phyloP scores from a whole-genome alignment of 176 grass and related monocot species.

The Oryza australiensis region DNA sequence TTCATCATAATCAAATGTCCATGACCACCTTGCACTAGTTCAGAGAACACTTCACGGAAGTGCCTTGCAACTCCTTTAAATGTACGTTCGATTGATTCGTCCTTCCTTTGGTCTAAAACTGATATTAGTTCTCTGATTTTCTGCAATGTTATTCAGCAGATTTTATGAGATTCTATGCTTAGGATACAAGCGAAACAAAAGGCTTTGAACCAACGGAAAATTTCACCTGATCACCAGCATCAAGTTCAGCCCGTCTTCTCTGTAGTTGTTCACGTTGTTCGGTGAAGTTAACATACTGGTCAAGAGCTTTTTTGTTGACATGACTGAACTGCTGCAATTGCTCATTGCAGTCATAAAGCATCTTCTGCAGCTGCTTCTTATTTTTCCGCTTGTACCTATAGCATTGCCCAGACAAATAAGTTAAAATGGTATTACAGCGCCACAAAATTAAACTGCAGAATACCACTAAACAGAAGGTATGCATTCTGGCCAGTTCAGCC shows the following conservation, averaged over 20 bases:
- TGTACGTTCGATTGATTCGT: constrained; percentile 98
- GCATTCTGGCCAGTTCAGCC: not conserved
- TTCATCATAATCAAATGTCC: constrained; percentile 99
- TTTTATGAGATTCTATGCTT: constrained; percentile 33
- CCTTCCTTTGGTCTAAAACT: constrained; percentile 96
- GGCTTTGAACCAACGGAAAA: not conserved
- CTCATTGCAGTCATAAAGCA: constrained; percentile 91
- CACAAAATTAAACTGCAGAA: constrained; percentile 18
- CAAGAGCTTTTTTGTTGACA: constrained; percentile 98
- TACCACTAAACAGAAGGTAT: not conserved
- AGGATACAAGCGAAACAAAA: constrained; percentile 25
- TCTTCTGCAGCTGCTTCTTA: constrained; percentile 88
- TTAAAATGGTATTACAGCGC: not conserved
- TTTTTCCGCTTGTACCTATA: constrained; percentile 93
- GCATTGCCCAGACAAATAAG: constrained; percentile 34
- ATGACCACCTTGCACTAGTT: constrained; percentile 93
- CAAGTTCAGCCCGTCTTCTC: constrained; percentile 83
- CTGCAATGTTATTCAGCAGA: constrained; percentile 41
- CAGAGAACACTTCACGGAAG: constrained; percentile 91
- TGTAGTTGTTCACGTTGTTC: constrained; percentile 94
- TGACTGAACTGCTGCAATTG: constrained; percentile 95
- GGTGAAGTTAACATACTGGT: constrained; percentile 99
- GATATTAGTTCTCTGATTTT: constrained; percentile 96
- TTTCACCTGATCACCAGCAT: constrained; percentile 82
- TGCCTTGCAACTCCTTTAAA: constrained; percentile 98